phyloP scores from a whole-genome alignment of 164 flowering plant species.

The Liriodendron chinense region DNA sequence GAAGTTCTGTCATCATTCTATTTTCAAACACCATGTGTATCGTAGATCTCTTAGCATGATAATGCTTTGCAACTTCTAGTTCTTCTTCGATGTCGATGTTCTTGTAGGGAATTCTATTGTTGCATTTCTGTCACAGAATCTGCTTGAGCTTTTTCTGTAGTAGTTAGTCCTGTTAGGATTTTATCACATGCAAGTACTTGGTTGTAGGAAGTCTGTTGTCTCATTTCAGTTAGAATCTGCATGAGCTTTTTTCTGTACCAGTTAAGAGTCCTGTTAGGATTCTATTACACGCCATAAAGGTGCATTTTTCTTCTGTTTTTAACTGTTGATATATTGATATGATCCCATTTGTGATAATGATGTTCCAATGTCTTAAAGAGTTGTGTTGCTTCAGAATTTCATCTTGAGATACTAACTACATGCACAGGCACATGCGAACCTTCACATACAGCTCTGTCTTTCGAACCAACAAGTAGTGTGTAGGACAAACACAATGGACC shows the following conservation, averaged over 20 bases:
- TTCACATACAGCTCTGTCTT: too few relatives aligned
- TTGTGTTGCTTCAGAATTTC: too few relatives aligned
- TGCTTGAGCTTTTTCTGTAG: neutral
- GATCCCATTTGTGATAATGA: too few relatives aligned
- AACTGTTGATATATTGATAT: neutral
- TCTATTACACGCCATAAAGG: neutral
- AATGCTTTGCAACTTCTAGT: neutral
- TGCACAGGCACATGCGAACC: too few relatives aligned
- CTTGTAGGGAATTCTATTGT: neutral
- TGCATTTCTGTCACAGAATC: neutral
- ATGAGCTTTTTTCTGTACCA: constrained; percentile 1
- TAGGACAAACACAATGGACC: too few relatives aligned
- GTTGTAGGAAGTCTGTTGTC: neutral
- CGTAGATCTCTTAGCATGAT: neutral
- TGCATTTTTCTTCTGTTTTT: neutral
- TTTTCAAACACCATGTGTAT: neutral
- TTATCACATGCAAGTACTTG: neutral
- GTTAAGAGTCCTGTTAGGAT: neutral
- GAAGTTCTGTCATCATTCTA: neutral
- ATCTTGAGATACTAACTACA: too few relatives aligned
- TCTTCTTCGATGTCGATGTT: neutral
- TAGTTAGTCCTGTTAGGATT: neutral
- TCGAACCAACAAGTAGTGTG: too few relatives aligned
- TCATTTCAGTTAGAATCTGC: neutral
- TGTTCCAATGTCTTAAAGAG: too few relatives aligned